Evolutionary conservation across 2,329 filamentous ascomycete genomes (phyloP), one percentile per base, ranked within the genome.

Genomic region (Hymenoscyphus repandus): DNA sequence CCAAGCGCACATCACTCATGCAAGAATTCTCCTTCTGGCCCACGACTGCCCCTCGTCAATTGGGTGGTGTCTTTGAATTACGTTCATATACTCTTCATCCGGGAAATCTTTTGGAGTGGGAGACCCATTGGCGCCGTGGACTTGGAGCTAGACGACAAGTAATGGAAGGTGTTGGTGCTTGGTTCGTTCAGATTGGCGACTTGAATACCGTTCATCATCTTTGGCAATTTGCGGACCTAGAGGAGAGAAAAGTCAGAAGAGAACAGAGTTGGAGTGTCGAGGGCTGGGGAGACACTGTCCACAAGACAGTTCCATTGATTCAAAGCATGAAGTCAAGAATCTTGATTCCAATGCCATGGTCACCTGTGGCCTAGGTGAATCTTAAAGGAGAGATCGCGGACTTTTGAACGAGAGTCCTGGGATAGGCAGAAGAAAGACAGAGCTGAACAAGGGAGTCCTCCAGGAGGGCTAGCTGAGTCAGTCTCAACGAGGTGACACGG

Each of bases 1-100:
- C 82, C 57, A 97, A 96, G 75, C 83, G 85, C 60, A 87, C 86
- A 4, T 96, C 91, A 0, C 79, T 99, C 46, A 99, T 99, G 93
- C 93, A 99, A 70, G 93, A 99, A 70, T 99, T 99, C 72, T 96
- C 91, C 33, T 99, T 99, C 79, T 99, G 93, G 93, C 93, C 93
- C 1, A 99, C 93, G 2, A 92, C 90, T 0, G 80, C 91, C 5
- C 93, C 93, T 0, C 89, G 93, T 53, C 78, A 89, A 64, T 81
- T 99, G 0, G 93, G 93, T 49, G 93, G 93, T 41, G 72, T 99
- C 38, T 99, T 99, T 67, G 93, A 99, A 74, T 79, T 99, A 32
- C 88, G 93, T 47, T 96, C 93, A 1, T 99, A 99, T 74, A 96
- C 90, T 5, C 79, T 99, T 18, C 90, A 96, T 67, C 93, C 93